These are phyloP conservation scores for Fomitopsis betulina DNA, from an alignment of 1,284 basidiomycete genomes.

Conservation along the genomic window DNA sequence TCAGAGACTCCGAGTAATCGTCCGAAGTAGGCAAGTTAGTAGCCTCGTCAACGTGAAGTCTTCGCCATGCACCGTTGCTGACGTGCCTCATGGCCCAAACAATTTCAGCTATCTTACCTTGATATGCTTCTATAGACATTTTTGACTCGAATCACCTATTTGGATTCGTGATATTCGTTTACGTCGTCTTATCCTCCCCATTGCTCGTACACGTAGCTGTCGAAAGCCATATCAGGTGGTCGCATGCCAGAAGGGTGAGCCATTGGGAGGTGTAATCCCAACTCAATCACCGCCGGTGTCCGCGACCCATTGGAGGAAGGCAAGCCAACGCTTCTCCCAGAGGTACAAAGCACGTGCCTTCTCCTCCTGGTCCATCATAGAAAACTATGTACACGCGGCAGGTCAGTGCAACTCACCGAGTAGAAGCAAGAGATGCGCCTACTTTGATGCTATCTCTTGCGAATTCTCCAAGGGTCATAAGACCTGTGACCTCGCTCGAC, in stretches of 20 bases:
- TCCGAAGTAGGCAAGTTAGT: too few species aligned
- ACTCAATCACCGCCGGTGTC: neutral
- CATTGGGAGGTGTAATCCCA: neutral
- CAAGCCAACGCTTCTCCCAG: conserved; percentile 53
- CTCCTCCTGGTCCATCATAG: conserved; percentile 42
- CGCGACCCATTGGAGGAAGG: conserved; percentile 44
- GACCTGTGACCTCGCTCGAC: conserved; percentile 58
- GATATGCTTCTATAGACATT: too few species aligned
- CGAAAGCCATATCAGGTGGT: neutral
- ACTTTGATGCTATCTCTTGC: conserved; percentile 65
- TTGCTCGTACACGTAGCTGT: neutral
- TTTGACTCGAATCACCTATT: too few species aligned
- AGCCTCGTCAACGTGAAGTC: too few species aligned
- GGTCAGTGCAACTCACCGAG: neutral
- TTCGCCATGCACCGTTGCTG: too few species aligned
- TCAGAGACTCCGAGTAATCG: too few species aligned
- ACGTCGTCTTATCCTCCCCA: too few species aligned
- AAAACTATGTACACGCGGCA: conserved; percentile 38
- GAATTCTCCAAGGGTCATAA: conserved; percentile 54
- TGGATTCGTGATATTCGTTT: too few species aligned
- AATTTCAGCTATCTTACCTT: too few species aligned
- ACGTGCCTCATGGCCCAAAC: too few species aligned
- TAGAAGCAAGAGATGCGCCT: conserved; percentile 11
- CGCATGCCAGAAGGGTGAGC: neutral
- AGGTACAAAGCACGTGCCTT: conserved; percentile 38